These are phyloP conservation scores for Pestalotiopsis sp. DNA, from an alignment of 2,329 filamentous ascomycete species.

Conservation along the genomic window DNA sequence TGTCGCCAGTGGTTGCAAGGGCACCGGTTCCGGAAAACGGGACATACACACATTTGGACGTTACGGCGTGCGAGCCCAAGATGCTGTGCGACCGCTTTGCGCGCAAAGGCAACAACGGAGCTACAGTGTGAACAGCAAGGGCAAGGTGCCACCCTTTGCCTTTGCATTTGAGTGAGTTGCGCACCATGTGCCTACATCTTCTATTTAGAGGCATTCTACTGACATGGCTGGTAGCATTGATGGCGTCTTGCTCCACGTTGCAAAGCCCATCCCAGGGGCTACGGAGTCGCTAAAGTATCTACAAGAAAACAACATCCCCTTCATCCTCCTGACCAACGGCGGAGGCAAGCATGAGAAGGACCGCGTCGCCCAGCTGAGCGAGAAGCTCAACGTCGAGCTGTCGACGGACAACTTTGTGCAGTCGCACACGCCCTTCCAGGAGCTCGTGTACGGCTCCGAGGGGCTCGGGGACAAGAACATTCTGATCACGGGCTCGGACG, in stretches of 20 bases:
- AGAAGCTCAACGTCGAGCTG: conserved; percentile 66
- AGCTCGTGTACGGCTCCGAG: conserved; percentile 61
- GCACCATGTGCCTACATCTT: background rate
- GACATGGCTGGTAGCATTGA: conserved; percentile 63
- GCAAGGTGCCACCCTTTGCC: conserved; percentile 35
- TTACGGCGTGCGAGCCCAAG: background rate
- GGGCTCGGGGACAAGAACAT: conserved; percentile 67
- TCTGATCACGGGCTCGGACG: conserved; percentile 72
- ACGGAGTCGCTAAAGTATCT: conserved; percentile 73
- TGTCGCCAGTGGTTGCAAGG: background rate
- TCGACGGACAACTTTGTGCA: conserved; percentile 77
- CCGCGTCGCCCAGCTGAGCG: conserved; percentile 70
- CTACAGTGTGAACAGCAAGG: conserved; percentile 7
- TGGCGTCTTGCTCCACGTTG: conserved; percentile 87
- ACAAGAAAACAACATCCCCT: conserved; percentile 76
- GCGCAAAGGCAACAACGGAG: background rate
- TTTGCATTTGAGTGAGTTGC: conserved; percentile 40
- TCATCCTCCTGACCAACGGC: conserved; percentile 94
- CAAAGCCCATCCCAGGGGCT: conserved; percentile 78
- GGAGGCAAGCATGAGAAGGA: conserved; percentile 82
- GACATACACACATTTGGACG: background rate
- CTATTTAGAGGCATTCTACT: background rate
- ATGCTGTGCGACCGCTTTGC: background rate
- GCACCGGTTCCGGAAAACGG: background rate
- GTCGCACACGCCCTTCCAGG: conserved; percentile 86